Evolutionary conservation across 225 moss, liverwort and hornwort species (phyloP).

Genomic region (Bryoerythrophyllum caledonicum): DNA sequence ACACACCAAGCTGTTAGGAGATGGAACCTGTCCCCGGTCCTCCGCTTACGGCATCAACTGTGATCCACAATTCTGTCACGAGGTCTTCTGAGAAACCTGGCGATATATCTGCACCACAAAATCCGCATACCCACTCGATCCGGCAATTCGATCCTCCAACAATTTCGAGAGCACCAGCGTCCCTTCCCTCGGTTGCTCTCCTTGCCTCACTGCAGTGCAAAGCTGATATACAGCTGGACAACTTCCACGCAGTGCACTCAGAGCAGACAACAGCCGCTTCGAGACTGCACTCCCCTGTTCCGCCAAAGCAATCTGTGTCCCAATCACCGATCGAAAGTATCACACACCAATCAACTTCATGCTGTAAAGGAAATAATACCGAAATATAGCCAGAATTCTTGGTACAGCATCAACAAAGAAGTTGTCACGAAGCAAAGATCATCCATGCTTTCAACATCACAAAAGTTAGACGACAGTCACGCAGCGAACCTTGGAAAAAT

Average conservation of each 20-base stretch:
- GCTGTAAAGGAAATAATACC: neutral
- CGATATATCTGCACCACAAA: constrained; percentile 82
- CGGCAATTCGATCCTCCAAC: constrained; percentile 77
- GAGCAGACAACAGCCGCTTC: constrained; percentile 52
- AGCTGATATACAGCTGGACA: constrained; percentile 66
- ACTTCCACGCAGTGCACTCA: constrained; percentile 51
- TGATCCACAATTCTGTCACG: constrained; percentile 15
- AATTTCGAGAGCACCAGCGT: constrained; percentile 68
- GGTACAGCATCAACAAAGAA: neutral
- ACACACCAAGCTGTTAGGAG: neutral
- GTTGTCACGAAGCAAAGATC: neutral
- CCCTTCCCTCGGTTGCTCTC: constrained; percentile 93
- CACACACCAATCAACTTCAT: constrained; percentile 7
- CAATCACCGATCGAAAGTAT: neutral
- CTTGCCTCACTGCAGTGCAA: constrained; percentile 77
- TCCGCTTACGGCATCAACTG: neutral
- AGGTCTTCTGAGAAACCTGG: constrained; percentile 64
- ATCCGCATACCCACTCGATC: constrained; percentile 78
- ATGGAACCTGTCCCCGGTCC: neutral
- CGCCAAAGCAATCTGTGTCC: constrained; percentile 57
- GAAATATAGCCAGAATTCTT: neutral
- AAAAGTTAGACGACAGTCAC: neutral
- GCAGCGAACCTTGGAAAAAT: constrained; percentile 65
- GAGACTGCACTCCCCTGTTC: constrained; percentile 70
- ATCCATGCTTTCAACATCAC: neutral